Conservation (phyloP, 345 rosid genomes). For the Psidium guajava region DNA sequence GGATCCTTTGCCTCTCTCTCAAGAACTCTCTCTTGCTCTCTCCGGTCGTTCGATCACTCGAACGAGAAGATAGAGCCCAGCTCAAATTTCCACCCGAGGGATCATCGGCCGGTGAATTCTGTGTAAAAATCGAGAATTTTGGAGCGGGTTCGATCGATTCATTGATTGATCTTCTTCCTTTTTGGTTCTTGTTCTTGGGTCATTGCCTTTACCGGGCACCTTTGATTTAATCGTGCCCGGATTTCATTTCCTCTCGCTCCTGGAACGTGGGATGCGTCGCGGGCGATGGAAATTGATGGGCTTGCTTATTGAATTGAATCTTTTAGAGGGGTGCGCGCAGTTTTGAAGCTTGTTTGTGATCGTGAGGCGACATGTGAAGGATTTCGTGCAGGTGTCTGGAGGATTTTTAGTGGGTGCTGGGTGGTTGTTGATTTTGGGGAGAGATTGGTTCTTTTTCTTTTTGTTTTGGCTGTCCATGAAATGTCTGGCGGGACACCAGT, state of each 20-base stretch:
- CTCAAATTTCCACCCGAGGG: not conserved
- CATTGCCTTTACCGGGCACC: not conserved
- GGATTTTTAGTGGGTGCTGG: not conserved
- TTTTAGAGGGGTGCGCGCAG: not conserved
- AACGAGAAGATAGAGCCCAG: not conserved
- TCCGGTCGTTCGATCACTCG: not conserved
- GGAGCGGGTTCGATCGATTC: not conserved
- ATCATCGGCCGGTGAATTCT: not conserved
- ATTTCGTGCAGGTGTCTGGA: not conserved
- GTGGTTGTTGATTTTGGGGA: not conserved
- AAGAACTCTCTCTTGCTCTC: not conserved
- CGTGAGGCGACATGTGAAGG: not conserved
- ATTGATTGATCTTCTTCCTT: not conserved
- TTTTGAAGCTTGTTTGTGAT: not conserved
- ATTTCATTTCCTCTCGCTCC: not conserved
- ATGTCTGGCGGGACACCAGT: constrained; percentile 96
- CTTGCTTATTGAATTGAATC: not conserved
- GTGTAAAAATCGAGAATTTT: not conserved
- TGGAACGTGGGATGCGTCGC: not conserved
- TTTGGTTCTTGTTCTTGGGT: not conserved
- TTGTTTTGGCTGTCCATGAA: not conserved
- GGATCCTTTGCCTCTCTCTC: not conserved
- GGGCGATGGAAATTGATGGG: not conserved
- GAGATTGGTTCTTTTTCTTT: not conserved
- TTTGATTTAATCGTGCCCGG: not conserved